These are phyloP conservation scores for Fomes fomentarius DNA, from an alignment of 1,284 basidiomycete genomes.

Conservation along the genomic window DNA sequence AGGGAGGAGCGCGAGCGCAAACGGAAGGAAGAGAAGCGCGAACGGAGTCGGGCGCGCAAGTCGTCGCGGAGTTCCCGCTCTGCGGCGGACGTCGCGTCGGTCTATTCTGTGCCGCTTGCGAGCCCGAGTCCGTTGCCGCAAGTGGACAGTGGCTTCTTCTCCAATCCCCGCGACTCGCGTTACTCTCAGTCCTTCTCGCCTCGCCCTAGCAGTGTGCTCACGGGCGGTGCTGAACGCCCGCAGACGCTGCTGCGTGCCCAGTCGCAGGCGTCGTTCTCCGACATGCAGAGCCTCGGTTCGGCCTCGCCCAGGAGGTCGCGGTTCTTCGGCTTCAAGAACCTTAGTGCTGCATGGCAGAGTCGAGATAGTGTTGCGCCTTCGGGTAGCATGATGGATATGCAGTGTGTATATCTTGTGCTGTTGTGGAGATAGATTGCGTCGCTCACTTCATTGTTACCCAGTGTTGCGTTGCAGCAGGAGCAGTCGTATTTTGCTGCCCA, in stretches of 20 bases:
- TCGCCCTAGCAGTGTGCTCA: constrained; percentile 68
- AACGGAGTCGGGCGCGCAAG: constrained; percentile 65
- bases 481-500: constrained; percentile 40
- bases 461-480: constrained; percentile 77
- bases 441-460: constrained; percentile 32
- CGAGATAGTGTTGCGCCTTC: constrained; percentile 78
- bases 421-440: constrained; percentile 1
- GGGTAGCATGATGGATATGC: constrained; percentile 93
- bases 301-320: constrained; percentile 71
- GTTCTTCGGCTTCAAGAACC: constrained; percentile 83
- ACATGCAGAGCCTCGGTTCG: constrained; percentile 71
- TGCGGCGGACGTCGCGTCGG: constrained; percentile 66
- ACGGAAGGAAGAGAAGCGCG: constrained; percentile 39
- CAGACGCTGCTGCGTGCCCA: constrained; percentile 62
- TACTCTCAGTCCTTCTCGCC: constrained; percentile 61
- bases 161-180: constrained; percentile 52
- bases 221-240: constrained; percentile 59
- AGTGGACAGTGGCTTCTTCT: constrained; percentile 60
- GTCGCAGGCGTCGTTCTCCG: constrained; percentile 78
- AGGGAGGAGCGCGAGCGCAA: constrained; percentile 34
- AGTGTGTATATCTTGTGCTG: constrained; percentile 58
- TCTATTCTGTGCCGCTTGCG: constrained; percentile 64
- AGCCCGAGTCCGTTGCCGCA: constrained; percentile 59
- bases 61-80: constrained; percentile 61
- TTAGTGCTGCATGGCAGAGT: constrained; percentile 75